A percentile compares a stretch with the other conserved stretches of the same genome.
These are phyloP conservation scores for Alloascoidea africana DNA, from an alignment of 805 yeast genomes.

Conservation along the genomic window DNA sequence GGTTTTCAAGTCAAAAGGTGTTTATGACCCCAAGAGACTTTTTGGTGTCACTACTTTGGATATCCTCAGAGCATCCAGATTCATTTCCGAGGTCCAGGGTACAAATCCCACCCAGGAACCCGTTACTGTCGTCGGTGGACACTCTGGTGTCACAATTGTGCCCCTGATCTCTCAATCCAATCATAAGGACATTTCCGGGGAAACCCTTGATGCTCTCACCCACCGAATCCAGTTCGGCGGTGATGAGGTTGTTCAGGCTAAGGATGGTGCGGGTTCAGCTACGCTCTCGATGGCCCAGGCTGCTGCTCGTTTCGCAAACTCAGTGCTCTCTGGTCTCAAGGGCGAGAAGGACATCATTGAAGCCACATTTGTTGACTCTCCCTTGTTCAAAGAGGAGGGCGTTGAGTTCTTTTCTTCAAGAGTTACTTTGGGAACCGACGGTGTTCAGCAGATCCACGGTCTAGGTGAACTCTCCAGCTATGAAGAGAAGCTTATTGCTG, in stretches of 20 bases:
- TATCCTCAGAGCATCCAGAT: slow-evolving; percentile 76
- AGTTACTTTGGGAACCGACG: slow-evolving; percentile 57
- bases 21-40: slow-evolving; percentile 54
- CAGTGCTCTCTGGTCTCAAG: slow-evolving; percentile 27
- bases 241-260: slow-evolving; percentile 92
- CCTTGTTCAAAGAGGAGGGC: slow-evolving; percentile 62
- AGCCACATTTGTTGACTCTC: slow-evolving; percentile 48
- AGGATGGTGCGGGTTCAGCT: slow-evolving; percentile 90
- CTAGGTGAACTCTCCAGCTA: slow-evolving; percentile 58
- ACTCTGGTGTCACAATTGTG: slow-evolving; percentile 88
- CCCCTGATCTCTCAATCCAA: slow-evolving; percentile 47
- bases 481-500: slow-evolving; percentile 73
- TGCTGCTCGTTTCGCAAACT: slow-evolving; percentile 67
- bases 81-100: slow-evolving; percentile 41
- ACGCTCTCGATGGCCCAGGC: slow-evolving; percentile 94
- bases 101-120: slow-evolving; percentile 30
- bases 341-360: slow-evolving; percentile 31
- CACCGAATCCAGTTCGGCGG: slow-evolving; percentile 94
- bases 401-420: slow-evolving; percentile 66
- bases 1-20: slow-evolving; percentile 51
- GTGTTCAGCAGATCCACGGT: slow-evolving; percentile 42
- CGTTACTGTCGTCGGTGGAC: slow-evolving; percentile 83
- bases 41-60: slow-evolving; percentile 88
- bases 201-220: slow-evolving; percentile 38
- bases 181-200: slow-evolving; percentile 21